Evolutionary conservation across 2,329 filamentous ascomycete genomes (phyloP), one percentile per base, ranked within the genome.

Genomic region (Paecilomyces fulvus): DNA sequence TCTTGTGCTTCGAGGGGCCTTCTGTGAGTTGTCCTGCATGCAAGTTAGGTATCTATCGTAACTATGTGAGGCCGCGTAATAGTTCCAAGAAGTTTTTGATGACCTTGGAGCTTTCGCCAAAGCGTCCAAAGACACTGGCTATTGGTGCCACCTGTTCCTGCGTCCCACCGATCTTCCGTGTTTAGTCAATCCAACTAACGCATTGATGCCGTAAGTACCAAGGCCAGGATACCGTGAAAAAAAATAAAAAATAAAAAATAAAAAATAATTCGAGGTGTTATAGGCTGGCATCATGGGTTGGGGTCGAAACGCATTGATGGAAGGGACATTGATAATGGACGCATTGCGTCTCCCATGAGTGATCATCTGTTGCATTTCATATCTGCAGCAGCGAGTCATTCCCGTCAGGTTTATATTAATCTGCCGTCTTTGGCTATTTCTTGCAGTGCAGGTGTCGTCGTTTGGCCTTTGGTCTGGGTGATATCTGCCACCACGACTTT

Each of bases 401-500:
- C 30, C 30, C 10, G 30, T 31, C 4, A 31, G 10, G 30, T 31
- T 31, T 1, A 12, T 12, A 14, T 31, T 7, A 11, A 31, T 14
- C 3, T 12, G 3, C 12, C 30, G 1, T 14, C 30, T 10, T 30
- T 75, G 73, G 0, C 14, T 65, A 63, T 55, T 70, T 72, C 6
- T 68, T 68, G 21, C 72, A 69, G 2, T 69, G 67, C 7, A 64
- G 63, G 25, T 75, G 59, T 1, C 66, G 62, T 10, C 65, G 68
- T 28, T 56, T 23, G 20, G 7, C 64, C 62, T 14, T 62, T 55
- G 21, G 56, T 55, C 70, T 56, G 31, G 10, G 92, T 89, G 58
- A 92, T 87, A 71, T 92, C 89, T 17, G 87, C 84, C 33, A 94
- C 78, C 14, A 92, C 78, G 0, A 94, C 88, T 67, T 85, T 88